phyloP scores from a whole-genome alignment of 2,329 filamentous ascomycete species.

The Colletotrichum nymphaeae region DNA sequence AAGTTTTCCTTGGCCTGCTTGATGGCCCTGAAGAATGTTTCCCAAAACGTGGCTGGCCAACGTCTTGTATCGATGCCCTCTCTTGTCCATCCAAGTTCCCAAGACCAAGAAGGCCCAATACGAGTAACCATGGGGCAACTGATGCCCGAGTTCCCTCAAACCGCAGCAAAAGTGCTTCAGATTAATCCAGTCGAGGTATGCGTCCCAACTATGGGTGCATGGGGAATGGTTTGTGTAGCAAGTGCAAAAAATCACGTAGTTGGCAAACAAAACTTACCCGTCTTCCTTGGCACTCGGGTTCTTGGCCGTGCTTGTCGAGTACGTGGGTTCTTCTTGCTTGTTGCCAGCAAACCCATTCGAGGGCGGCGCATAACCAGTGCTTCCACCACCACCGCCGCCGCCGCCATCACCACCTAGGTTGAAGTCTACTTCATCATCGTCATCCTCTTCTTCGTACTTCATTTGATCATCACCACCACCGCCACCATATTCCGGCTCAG shows the following conservation, averaged over 20 bases:
- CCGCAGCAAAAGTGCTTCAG: constrained; percentile 24
- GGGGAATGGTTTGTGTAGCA: constrained; percentile 9
- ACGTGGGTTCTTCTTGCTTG: constrained; percentile 46
- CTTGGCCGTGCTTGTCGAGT: constrained; percentile 47
- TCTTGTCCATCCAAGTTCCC: constrained; percentile 31
- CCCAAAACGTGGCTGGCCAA: constrained; percentile 11
- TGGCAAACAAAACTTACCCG: constrained; percentile 73
- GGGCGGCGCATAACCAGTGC: constrained; percentile 14
- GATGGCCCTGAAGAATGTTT: constrained; percentile 30
- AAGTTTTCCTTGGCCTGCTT: constrained; percentile 29
- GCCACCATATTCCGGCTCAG: constrained; percentile 51
- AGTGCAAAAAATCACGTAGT: constrained; percentile 16
- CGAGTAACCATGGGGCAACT: constrained; percentile 24
- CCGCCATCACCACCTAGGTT: constrained; percentile 61
- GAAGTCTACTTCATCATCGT: constrained; percentile 70
- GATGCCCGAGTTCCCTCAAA: constrained; percentile 17
- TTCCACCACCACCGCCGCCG: constrained; percentile 34
- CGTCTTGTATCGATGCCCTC: constrained; percentile 17
- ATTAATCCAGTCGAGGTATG: constrained; percentile 15
- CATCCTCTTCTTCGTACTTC: constrained; percentile 59
- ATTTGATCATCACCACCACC: constrained; percentile 48
- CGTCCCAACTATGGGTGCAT: constrained; percentile 5
- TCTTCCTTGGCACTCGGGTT: constrained; percentile 86
- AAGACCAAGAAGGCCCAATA: constrained; percentile 19
- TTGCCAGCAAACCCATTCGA: constrained; percentile 27